phyloP scores from a whole-genome alignment of 192 early-diverging fungal genomes.

The Coemansia reversa region DNA sequence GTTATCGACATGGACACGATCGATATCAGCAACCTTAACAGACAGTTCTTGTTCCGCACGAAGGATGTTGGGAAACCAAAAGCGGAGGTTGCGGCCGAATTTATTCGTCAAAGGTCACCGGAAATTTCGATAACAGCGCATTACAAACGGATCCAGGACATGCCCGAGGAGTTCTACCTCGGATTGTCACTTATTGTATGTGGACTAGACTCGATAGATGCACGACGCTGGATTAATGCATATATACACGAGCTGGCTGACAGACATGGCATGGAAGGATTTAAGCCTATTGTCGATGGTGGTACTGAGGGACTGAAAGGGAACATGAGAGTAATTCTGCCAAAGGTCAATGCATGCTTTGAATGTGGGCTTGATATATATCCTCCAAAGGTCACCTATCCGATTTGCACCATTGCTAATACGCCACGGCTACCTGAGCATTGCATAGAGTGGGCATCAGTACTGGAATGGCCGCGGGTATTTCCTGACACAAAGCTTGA shows the following conservation, averaged over 20 bases:
- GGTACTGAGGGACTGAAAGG: conserved; percentile 98
- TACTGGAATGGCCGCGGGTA: conserved; percentile 87
- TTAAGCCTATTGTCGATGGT: conserved; percentile 92
- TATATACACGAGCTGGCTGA: conserved; percentile 77
- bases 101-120: conserved; percentile 68
- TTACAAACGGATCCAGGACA: conserved; percentile 94
- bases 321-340: conserved; percentile 89
- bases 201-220: conserved; percentile 93
- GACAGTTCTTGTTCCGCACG: conserved; percentile 80
- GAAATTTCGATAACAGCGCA: conserved; percentile 71
- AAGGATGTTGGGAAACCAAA: conserved; percentile 77
- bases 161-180: conserved; percentile 88
- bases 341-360: conserved; percentile 84
- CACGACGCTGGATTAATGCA: conserved; percentile 97
- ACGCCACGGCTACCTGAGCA: conserved; percentile 97
- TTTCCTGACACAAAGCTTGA: conserved; percentile 77
- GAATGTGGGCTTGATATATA: conserved; percentile 95
- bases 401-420: conserved; percentile 98
- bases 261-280: conserved; percentile 65
- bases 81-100: conserved; percentile 74
- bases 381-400: conserved; percentile 83
- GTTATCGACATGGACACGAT: conserved; percentile 93
- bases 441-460: conserved; percentile 96
- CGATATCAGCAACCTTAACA: conserved; percentile 79
- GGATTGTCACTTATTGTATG: conserved; percentile 88